Base-by-base conservation (phyloP, 2,329 filamentous ascomycete species). In the Claviceps maximensis region DNA sequence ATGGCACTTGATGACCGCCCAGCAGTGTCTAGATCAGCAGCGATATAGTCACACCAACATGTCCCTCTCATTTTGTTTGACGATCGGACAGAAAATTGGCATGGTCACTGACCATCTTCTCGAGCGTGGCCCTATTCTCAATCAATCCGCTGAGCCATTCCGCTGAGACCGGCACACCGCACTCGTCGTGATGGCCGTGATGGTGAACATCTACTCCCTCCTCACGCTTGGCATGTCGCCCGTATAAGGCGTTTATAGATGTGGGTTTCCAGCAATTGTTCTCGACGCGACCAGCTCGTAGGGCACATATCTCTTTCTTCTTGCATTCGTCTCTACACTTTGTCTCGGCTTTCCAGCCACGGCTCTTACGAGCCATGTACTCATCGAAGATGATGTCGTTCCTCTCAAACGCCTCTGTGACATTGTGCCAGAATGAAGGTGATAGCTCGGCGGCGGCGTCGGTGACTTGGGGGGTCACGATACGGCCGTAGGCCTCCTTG, bases 351-450 rank as follows among this genome's bases (percentile, higher is more conserved):
- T 63, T 62, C 63, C 69, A 74, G 4, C 74, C 74, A 5, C 78
- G 69, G 4, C 67, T 70, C 54, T 74, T 75, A 50, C 76, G 67
- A 0, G 64, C 61, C 53, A 71, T 68, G 60, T 72, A 81, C 2
- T 62, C 64, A 13, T 71, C 64, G 58, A 80, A 80, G 1, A 68
- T 62, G 0, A 60, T 54, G 1, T 69, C 57, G 52, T 78, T 62
- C 5, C 52, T 56, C 55, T 76, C 71, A 47, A 81, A 71, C 1
- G 65, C 62, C 0, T 64, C 65, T 0, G 77, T 80, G 27, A 80
- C 66, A 58, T 77, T 74, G 61, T 80, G 77, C 78, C 78, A 81
- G 64, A 80, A 80, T 1, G 71, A 71, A 0, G 77, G 73, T 0
- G 73, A 76, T 21, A 82, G 69, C 57, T 81, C 63, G 4, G 68